Conservation (phyloP, 2,329 filamentous ascomycete genomes). For the Thelonectria discophora region DNA sequence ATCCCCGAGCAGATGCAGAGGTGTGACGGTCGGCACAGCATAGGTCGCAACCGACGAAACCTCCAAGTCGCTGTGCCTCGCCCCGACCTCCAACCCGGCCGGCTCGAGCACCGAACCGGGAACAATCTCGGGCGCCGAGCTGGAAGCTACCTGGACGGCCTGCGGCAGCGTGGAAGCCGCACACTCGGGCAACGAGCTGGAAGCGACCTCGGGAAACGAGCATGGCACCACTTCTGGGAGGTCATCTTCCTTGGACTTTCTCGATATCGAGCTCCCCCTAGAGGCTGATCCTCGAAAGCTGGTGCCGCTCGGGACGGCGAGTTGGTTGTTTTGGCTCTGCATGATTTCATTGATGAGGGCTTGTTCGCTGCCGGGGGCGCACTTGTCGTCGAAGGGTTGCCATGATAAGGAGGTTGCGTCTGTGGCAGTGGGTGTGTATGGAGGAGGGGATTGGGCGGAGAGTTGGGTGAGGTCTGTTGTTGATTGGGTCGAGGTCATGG, state of each 20-base stretch:
- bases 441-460: conserved; percentile 14
- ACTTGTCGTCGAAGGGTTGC: conserved; percentile 1
- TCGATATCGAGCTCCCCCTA: background rate
- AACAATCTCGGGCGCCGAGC: background rate
- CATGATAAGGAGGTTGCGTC: background rate
- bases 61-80: background rate
- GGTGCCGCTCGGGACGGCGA: background rate
- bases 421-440: conserved; percentile 9
- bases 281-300: background rate
- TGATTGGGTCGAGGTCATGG: background rate
- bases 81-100: background rate
- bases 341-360: background rate
- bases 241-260: background rate
- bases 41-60: conserved; percentile 2
- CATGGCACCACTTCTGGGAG: conserved; percentile 1
- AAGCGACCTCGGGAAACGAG: conserved; percentile 5
- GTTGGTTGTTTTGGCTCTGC: background rate
- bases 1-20: conserved; percentile 24
- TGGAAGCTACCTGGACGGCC: background rate
- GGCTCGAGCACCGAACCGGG: conserved; percentile 5
- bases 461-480: background rate
- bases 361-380: background rate
- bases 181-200: conserved; percentile 1
- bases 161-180: background rate
- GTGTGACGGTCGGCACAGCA: conserved; percentile 10